Percentiles rank a stretch among this genome's conserved stretches.
These are phyloP conservation scores for Anisodus tanguticus DNA, from an alignment of 257 asterid species.

Conservation along the genomic window DNA sequence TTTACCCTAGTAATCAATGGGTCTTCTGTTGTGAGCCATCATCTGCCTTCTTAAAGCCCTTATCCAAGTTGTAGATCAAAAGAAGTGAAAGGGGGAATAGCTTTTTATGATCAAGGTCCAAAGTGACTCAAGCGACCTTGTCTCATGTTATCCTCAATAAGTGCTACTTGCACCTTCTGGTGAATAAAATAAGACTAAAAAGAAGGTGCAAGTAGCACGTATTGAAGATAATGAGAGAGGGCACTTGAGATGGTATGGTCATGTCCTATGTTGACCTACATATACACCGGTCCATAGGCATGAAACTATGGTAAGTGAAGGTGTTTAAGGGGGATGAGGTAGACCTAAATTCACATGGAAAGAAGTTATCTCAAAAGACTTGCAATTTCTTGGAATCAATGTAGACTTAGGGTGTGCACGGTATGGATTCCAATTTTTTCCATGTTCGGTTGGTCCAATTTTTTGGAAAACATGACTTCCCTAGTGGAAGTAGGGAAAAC, in stretches of 20 bases:
- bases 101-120: neutral
- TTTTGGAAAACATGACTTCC: no score
- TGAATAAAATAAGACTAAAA: neutral
- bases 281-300: neutral
- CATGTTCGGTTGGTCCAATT: no score
- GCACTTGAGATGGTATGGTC: neutral
- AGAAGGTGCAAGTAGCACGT: neutral
- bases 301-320: neutral
- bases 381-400: neutral
- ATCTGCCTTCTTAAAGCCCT: slow-evolving; percentile 1
- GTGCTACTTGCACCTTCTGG: neutral
- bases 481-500: no score
- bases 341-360: no score
- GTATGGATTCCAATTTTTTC: no score
- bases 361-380: neutral
- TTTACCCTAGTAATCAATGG: neutral
- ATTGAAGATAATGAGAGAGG: neutral
- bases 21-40: neutral
- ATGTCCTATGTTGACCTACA: neutral
- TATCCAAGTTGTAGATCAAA: neutral
- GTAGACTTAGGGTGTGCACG: neutral
- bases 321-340: no score
- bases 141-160: neutral
- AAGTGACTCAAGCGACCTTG: neutral
- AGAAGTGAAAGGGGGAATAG: neutral